Conservation (phyloP, 2,329 filamentous ascomycete species). For the Diaporthe sp. region DNA sequence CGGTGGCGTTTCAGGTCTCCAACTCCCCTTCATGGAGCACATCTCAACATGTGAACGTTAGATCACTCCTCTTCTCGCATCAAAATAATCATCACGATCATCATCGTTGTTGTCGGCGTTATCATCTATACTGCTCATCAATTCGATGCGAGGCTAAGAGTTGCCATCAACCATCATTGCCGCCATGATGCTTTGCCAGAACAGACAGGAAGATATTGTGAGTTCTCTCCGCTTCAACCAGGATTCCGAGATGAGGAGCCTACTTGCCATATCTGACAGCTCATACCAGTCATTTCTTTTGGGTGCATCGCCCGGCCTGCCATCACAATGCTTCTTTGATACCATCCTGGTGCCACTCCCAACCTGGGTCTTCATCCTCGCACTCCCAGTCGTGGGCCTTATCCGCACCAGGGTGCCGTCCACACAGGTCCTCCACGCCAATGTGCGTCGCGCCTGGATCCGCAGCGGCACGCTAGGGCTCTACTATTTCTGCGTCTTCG, state of each 20-base stretch:
- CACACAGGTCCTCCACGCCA: constrained; percentile 35
- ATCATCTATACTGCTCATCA: background rate
- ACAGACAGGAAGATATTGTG: constrained; percentile 14
- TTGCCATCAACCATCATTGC: background rate
- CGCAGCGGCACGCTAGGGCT: constrained; percentile 38
- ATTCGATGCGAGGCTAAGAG: background rate
- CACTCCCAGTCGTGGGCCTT: constrained; percentile 14
- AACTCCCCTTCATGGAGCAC: background rate
- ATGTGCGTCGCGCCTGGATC: constrained; percentile 39
- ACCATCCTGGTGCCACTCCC: constrained; percentile 43
- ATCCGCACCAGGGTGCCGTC: constrained; percentile 36
- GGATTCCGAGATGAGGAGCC: background rate
- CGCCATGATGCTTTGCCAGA: constrained; percentile 14
- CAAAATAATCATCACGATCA: background rate
- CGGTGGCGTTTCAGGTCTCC: constrained; percentile 12
- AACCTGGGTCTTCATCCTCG: constrained; percentile 42
- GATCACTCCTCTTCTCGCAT: background rate
- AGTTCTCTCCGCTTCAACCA: background rate
- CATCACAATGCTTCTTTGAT: constrained; percentile 47
- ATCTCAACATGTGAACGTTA: background rate
- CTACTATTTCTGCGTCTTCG: constrained; percentile 44
- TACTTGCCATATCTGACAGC: background rate
- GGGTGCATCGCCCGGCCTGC: constrained; percentile 38
- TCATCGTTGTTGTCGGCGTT: background rate
- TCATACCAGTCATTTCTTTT: background rate